These are phyloP conservation scores for Scleromitrula shiraiana DNA, from an alignment of 2,329 filamentous ascomycete genomes.

Conservation along the genomic window DNA sequence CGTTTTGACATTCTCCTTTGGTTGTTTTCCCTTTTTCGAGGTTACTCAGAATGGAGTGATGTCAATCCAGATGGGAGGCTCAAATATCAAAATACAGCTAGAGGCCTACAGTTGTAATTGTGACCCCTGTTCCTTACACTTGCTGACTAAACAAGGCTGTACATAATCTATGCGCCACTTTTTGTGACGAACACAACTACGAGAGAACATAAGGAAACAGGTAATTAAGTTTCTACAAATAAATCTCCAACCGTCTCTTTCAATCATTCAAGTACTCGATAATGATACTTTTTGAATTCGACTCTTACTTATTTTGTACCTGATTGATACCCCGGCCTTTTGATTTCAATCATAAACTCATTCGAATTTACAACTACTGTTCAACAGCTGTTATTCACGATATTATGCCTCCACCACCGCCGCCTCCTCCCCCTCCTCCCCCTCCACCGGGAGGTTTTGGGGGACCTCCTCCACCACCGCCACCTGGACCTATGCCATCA, in stretches of 20 bases:
- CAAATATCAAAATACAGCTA: too few relatives aligned
- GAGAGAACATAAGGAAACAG: conserved; percentile 6
- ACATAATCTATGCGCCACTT: conserved; percentile 9
- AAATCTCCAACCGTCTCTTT: background rate
- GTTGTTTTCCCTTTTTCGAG: background rate
- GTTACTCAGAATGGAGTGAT: too few relatives aligned
- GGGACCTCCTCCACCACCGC: conserved; percentile 32
- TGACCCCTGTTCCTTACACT: background rate
- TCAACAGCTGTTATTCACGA: conserved; percentile 1
- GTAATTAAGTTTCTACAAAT: background rate
- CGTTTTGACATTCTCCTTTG: conserved; percentile 34
- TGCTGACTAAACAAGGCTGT: conserved; percentile 13
- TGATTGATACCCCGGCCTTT: background rate
- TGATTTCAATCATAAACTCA: background rate
- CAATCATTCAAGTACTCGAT: background rate
- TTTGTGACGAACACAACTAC: conserved; percentile 12
- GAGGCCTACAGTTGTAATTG: background rate
- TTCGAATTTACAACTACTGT: background rate
- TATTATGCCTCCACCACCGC: conserved; percentile 49
- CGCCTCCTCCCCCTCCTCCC: conserved; percentile 51
- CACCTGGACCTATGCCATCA: conserved; percentile 46
- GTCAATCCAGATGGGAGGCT: too few relatives aligned
- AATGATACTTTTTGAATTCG: background rate
- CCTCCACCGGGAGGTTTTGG: conserved; percentile 3
- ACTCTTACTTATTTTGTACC: background rate